A percentile compares a stretch with the other conserved stretches of the same genome.
These are phyloP conservation scores for Juncus inflexus DNA, from an alignment of 176 grass and related monocot species.

Conservation along the genomic window DNA sequence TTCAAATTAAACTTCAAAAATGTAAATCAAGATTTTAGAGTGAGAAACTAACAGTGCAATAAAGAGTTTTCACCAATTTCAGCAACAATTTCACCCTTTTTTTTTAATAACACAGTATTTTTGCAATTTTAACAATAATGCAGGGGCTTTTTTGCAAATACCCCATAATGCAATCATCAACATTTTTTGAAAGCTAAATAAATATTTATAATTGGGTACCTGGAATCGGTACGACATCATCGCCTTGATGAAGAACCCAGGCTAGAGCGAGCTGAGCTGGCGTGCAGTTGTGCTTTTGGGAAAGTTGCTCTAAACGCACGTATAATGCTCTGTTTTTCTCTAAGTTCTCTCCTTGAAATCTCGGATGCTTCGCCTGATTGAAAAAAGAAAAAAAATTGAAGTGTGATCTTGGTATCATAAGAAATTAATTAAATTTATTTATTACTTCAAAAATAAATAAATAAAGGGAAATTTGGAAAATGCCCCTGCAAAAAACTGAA, in stretches of 20 bases:
- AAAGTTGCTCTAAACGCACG: constrained; percentile 39
- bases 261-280: constrained; percentile 65
- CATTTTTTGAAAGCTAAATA: constrained; percentile 12
- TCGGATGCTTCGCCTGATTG: constrained; percentile 47
- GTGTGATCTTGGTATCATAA: constrained; percentile 1
- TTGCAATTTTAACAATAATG: neutral
- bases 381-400: constrained; percentile 14
- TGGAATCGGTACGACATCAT: constrained; percentile 65
- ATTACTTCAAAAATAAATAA: neutral
- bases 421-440: neutral
- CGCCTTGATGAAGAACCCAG: constrained; percentile 68
- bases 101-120: neutral
- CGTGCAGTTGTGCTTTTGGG: constrained; percentile 46
- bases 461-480: neutral
- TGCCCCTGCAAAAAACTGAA: no score
- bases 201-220: constrained; percentile 31
- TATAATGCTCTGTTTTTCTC: constrained; percentile 76
- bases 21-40: no score
- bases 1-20: no score
- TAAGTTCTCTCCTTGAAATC: constrained; percentile 58
- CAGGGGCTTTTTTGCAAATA: neutral
- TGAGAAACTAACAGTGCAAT: no score
- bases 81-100: neutral
- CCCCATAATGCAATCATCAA: neutral
- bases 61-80: no score